Conservation (phyloP, 306 rosid species). For the Cicer chorassanicum region DNA sequence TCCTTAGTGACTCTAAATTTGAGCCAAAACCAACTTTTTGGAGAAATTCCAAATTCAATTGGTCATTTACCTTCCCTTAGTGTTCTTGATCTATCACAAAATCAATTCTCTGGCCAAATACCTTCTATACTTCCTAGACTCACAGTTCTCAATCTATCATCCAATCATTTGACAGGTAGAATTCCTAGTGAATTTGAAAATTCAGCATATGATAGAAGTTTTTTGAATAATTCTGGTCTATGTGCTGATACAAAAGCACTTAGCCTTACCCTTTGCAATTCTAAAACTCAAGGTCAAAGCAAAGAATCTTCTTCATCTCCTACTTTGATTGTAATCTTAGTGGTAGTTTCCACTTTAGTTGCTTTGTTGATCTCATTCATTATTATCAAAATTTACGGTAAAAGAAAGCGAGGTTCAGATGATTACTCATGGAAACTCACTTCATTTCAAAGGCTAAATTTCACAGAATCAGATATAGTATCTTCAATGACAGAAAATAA, state of each 20-base stretch:
- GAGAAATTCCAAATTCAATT: slow-evolving; percentile 54
- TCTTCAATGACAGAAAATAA: slow-evolving; percentile 58
- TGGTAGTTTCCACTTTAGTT: slow-evolving; percentile 17
- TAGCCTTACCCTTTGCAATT: slow-evolving; percentile 53
- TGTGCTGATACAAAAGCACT: slow-evolving; percentile 50
- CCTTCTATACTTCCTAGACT: slow-evolving; percentile 48
- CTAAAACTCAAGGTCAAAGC: slow-evolving; percentile 33
- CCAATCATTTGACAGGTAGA: slow-evolving; percentile 60
- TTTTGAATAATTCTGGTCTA: slow-evolving; percentile 74
- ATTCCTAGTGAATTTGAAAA: slow-evolving; percentile 59
- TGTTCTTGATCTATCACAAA: slow-evolving; percentile 66
- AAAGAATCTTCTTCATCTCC: slow-evolving; percentile 53
- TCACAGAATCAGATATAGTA: slow-evolving; percentile 62
- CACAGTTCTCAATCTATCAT: slow-evolving; percentile 51
- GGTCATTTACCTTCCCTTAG: slow-evolving; percentile 53
- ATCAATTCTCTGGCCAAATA: slow-evolving; percentile 68
- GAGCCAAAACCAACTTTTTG: slow-evolving; percentile 56
- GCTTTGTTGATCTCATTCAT: slow-evolving; percentile 38
- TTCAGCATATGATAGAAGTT: slow-evolving; percentile 52
- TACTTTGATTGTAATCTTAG: slow-evolving; percentile 55
- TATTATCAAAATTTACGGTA: slow-evolving; percentile 40
- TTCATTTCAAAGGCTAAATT: slow-evolving; percentile 68
- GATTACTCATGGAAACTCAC: slow-evolving; percentile 66
- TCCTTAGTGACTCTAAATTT: slow-evolving; percentile 52
- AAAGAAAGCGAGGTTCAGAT: slow-evolving; percentile 46